phyloP scores from a whole-genome alignment of 257 asterid species.

The Solanum acaule region DNA sequence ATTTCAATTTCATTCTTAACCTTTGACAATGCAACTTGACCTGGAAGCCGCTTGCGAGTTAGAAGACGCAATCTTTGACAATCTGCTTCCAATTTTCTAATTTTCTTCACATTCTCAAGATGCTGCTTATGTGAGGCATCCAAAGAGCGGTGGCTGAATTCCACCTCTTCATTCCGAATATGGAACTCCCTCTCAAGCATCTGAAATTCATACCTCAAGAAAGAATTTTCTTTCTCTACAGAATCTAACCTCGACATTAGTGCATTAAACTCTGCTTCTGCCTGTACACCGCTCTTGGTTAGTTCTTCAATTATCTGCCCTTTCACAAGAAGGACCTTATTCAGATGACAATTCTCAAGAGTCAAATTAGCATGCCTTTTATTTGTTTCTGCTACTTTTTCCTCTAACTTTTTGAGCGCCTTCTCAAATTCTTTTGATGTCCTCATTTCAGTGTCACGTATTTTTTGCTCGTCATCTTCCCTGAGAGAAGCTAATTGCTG shows the following conservation, averaged over 20 bases:
- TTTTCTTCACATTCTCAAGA: constrained; percentile 47
- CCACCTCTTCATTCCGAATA: constrained; percentile 50
- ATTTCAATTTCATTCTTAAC: constrained; percentile 31
- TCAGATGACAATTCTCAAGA: constrained; percentile 55
- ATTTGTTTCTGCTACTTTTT: constrained; percentile 32
- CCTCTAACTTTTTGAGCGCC: constrained; percentile 37
- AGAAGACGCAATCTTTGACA: constrained; percentile 67
- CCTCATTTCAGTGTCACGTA: constrained; percentile 29
- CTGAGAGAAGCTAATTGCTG: constrained; percentile 39
- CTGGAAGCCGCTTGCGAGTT: constrained; percentile 48
- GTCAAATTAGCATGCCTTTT: constrained; percentile 34
- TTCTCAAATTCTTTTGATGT: constrained; percentile 37
- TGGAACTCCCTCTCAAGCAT: constrained; percentile 63
- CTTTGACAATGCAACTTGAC: constrained; percentile 16
- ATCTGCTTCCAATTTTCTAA: constrained; percentile 72
- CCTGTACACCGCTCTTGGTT: constrained; percentile 24
- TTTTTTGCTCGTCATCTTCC: constrained; percentile 37
- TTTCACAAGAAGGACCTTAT: constrained; percentile 44
- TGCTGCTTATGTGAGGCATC: constrained; percentile 44
- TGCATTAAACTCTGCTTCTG: constrained; percentile 54
- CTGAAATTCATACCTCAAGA: constrained; percentile 57
- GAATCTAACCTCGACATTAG: constrained; percentile 61
- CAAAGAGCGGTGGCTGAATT: constrained; percentile 26
- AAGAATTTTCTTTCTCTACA: constrained; percentile 72
- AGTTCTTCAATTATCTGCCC: constrained; percentile 55